Percentiles rank a stretch among this genome's conserved stretches.
phyloP scores from a whole-genome alignment of 1,284 basidiomycete genomes.

The Fistulina hepatica region DNA sequence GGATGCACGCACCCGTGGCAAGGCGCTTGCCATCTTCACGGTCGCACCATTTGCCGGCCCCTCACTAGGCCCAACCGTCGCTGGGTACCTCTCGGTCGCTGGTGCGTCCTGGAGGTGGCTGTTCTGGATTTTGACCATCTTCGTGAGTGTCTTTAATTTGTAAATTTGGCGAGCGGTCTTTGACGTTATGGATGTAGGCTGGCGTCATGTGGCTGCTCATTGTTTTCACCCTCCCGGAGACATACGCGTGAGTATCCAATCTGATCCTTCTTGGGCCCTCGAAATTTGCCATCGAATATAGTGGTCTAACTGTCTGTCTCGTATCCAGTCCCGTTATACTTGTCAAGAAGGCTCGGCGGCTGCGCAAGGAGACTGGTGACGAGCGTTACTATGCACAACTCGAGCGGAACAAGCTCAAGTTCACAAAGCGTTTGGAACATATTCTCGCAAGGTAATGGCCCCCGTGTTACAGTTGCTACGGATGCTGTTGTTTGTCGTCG shows the following conservation, averaged over 20 bases:
- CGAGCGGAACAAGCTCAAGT: slow-evolving; percentile 31
- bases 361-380: slow-evolving; percentile 51
- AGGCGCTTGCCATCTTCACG: slow-evolving; percentile 59
- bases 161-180: slow-evolving; percentile 7
- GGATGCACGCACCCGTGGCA: slow-evolving; percentile 57
- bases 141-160: slow-evolving; percentile 25
- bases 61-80: slow-evolving; percentile 55
- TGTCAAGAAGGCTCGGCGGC: slow-evolving; percentile 29
- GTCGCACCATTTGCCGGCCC: slow-evolving; percentile 68
- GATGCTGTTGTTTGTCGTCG: no score
- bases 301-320: no score
- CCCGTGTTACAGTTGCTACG: no score
- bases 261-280: slow-evolving; percentile 1
- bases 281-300: no score
- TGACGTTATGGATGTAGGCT: slow-evolving; percentile 19
- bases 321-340: slow-evolving; percentile 48
- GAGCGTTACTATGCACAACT: slow-evolving; percentile 45
- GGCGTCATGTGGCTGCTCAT: slow-evolving; percentile 38
- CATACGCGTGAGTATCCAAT: slow-evolving; percentile 34
- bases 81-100: slow-evolving; percentile 39
- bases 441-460: no score
- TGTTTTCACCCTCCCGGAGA: slow-evolving; percentile 68
- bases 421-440: slow-evolving; percentile 33
- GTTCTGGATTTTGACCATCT: slow-evolving; percentile 67
- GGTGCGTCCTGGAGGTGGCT: slow-evolving; percentile 60